Evolutionary conservation across 176 grass and related monocot genomes (phyloP), one percentile per base, ranked within the genome.

Genomic region (Pharus latifolius): DNA sequence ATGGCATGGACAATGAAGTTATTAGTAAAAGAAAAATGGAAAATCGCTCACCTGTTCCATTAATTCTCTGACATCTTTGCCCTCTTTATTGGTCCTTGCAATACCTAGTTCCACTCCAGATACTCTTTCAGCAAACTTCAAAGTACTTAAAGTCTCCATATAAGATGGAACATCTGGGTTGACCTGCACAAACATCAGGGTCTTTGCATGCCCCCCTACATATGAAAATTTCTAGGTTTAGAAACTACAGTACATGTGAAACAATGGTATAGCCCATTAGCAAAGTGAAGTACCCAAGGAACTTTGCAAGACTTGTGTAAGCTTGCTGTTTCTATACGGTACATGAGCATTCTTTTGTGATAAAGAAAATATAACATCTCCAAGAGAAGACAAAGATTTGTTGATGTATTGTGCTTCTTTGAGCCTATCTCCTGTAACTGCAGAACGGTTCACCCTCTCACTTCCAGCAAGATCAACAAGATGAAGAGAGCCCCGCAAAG

Each of bases 291-390:
- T 53, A 95, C 91, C 86, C 22, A 90, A 80, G 72, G 91, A 95
- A 62, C 80, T 88, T 49, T 95, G 91, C 19, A 94, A 48, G 17
- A 95, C 58, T 86, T 95, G 91, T 74, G 91, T 95, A 44, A 95
- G 86, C 73, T 95, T 95, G 86, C 86, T 95, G 79, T 95, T 95
- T 50, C 91, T 82, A 63, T 94, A 95, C 15, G 91, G 91, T 44
- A 95, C 57, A 81, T 95, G 91, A 60, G 63, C 65, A 70, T 23
- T 90, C 56, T 85, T 94, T 62, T 83, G 86, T 45, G 83, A 85
- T 67, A 94, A 54, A 80, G 91, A 77, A 81, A 80, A 87, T 78
- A 94, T 84, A 51, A 95, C 91, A 70, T 95, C 91, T 87, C 91
- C 91, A 66, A 95, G 87, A 56, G 91, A 86, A 40, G 91, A 95